A percentile compares a stretch with the other conserved stretches of the same genome.
phyloP scores from a whole-genome alignment of 768 basidiomycete species.

The Hygrophoropsis aurantiaca region DNA sequence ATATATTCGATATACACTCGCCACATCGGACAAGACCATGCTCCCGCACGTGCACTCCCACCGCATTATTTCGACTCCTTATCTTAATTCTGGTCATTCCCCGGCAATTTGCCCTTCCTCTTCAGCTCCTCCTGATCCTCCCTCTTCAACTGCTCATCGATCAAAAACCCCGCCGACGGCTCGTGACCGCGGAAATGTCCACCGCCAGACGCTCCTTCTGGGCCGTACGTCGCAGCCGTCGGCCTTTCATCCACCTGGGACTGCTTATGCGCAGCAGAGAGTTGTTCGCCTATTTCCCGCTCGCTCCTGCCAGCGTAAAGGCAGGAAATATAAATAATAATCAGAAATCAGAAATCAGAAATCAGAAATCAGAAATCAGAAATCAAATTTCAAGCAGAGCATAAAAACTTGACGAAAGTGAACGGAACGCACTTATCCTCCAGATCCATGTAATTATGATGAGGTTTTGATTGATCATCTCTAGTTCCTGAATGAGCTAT shows the following conservation, averaged over 20 bases:
- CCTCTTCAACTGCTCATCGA: constrained; percentile 54
- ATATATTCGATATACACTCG: too few relatives aligned
- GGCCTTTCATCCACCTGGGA: constrained; percentile 30
- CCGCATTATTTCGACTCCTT: not conserved
- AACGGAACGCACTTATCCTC: constrained; percentile 40
- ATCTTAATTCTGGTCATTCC: not conserved
- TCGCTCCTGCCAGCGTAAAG: constrained; percentile 45
- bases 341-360: not conserved
- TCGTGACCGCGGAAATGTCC: constrained; percentile 55
- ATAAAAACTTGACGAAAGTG: too few relatives aligned
- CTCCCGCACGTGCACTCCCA: too few relatives aligned
- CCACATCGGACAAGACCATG: too few relatives aligned
- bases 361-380: too few relatives aligned
- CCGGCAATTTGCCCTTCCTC: constrained; percentile 40
- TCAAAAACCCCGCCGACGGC: constrained; percentile 55
- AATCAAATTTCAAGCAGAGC: not conserved
- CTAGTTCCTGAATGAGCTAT: constrained; percentile 3
- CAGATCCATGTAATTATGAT: constrained; percentile 37
- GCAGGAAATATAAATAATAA: not conserved
- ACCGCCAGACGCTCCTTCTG: constrained; percentile 44
- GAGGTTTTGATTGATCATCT: too few relatives aligned
- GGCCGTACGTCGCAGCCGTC: constrained; percentile 27
- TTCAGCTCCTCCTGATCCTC: constrained; percentile 50
- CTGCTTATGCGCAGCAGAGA: constrained; percentile 32
- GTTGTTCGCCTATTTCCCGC: constrained; percentile 40